Evolutionary conservation across 2,329 filamentous ascomycete genomes (phyloP), one percentile per base, ranked within the genome.

Genomic region (Neofusicoccum sp.): DNA sequence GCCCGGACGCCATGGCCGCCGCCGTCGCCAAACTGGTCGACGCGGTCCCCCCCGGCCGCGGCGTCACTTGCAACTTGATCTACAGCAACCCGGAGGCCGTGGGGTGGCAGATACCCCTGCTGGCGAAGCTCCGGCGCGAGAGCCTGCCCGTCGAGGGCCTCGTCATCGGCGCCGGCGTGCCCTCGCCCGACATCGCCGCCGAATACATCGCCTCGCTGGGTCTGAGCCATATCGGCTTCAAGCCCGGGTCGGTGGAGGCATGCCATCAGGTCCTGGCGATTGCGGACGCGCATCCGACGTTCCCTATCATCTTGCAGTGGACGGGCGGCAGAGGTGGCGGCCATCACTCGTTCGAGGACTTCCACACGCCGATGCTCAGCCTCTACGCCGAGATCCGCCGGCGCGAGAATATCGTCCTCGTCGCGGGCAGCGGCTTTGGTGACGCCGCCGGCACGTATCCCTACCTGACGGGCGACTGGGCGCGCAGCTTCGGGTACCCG

Each of bases 241-340:
- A 97, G 82, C 93, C 93, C 31, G 92, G 93, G 63, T 96, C 92
- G 14, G 83, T 89, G 49, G 90, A 96, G 64, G 90, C 89, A 2
- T 96, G 97, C 64, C 91, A 96, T 73, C 81, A 89, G 33, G 90
- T 96, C 62, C 89, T 97, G 77, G 95, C 96, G 76, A 93, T 97
- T 69, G 92, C 93, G 65, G 95, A 90, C 77, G 90, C 91, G 16
- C 95, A 96, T 74, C 92, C 93, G 2, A 88, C 85, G 28, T 96
- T 97, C 82, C 93, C 93, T n/a, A 85, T 96, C 57, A 86, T 96
- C 58, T 80, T 96, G 64, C 93, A 97, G 78, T 97, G 93, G 93
- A 97, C 93, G 63, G 93, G 93, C 72, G 93, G 93, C 41, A 89
- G 93, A 76, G 93, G 92, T 66, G 93, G 93, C 79, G 93, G 93